phyloP scores from a whole-genome alignment of 2,329 filamentous ascomycete genomes.

The Alternaria metachromatica region DNA sequence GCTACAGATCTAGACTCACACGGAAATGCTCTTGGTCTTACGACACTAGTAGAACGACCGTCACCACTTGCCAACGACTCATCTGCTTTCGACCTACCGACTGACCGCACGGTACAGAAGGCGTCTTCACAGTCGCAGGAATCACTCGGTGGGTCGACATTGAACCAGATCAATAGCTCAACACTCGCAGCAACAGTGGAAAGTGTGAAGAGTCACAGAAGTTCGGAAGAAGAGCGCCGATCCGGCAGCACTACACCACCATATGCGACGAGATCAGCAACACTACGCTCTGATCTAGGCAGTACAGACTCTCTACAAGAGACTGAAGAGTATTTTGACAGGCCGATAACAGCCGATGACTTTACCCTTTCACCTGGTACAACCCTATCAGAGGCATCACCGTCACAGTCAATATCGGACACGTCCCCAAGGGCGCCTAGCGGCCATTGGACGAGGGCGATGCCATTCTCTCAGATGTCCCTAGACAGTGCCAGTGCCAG shows the following conservation, averaged over 20 bases:
- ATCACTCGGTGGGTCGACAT: not conserved
- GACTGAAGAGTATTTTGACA: not conserved
- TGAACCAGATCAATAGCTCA: not conserved
- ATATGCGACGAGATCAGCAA: not conserved
- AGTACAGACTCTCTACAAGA: not conserved
- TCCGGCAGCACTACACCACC: not conserved
- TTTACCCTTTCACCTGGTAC: not conserved
- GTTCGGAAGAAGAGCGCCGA: not conserved
- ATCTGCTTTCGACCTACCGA: not conserved
- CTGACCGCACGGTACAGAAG: not conserved
- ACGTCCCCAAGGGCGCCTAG: not conserved
- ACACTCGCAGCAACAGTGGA: not conserved
- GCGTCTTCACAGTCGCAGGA: not conserved
- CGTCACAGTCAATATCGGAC: not conserved
- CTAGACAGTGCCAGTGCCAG: too few species aligned
- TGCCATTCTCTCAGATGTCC: not conserved
- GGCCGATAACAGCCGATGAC: not conserved
- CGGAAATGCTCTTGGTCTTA: not conserved
- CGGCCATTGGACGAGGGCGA: not conserved
- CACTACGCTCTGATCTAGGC: rapidly evolving
- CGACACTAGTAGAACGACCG: not conserved
- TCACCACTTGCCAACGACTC: rapidly evolving
- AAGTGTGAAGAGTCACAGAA: not conserved
- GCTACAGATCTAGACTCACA: not conserved
- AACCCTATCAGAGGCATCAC: not conserved